Evolutionary conservation across 2,329 filamentous ascomycete species (phyloP), one percentile per base, ranked within the genome.

Genomic region (Arthrobotrys musiformis): DNA sequence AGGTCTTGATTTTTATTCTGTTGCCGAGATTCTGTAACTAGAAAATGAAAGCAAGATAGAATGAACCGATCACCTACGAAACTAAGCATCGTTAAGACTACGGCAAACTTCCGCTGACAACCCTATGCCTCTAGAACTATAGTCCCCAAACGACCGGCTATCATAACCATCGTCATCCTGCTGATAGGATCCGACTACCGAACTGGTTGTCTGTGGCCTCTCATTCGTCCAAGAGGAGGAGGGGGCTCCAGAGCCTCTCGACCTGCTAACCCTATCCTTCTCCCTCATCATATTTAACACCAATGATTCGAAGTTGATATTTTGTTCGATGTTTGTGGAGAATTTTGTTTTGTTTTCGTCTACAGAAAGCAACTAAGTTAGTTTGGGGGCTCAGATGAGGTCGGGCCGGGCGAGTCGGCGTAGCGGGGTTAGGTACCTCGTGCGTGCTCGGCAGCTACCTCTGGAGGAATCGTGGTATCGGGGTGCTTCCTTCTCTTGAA

Each of bases 251-350:
- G 26, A n/a, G n/a, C n/a, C n/a, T n/a, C n/a, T n/a, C n/a, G n/a
- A n/a, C n/a, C n/a, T n/a, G n/a, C n/a, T 15, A 6, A 11, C 19
- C 15, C 30, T 42, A 8, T 66, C 64, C 17, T 64, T 61, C 24
- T 67, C 50, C 13, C 46, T 60, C 73, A 77, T 77, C 73, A 77
- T 70, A n/a, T 67, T 69, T 24, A 61, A 42, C 7, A 77, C 73
- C 2, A 77, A 37, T 8, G 22, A 40, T 61, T 77, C 73, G 19
- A 77, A 77, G 1, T 62, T 22, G 17, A 70, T 35, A 19, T 67
- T 62, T 33, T 50, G 30, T n/a, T 77, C 56, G 44, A 70, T 70
- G 11, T 77, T 70, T 1, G 42, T 28, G 37, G 61, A 70, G 40
- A 44, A 54, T n/a, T 24, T 50, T 50, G 37, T 70, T 26, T n/a